Base-by-base conservation (phyloP, 1,139 yeast species). In the Keqinozyma sinolaborantium region DNA sequence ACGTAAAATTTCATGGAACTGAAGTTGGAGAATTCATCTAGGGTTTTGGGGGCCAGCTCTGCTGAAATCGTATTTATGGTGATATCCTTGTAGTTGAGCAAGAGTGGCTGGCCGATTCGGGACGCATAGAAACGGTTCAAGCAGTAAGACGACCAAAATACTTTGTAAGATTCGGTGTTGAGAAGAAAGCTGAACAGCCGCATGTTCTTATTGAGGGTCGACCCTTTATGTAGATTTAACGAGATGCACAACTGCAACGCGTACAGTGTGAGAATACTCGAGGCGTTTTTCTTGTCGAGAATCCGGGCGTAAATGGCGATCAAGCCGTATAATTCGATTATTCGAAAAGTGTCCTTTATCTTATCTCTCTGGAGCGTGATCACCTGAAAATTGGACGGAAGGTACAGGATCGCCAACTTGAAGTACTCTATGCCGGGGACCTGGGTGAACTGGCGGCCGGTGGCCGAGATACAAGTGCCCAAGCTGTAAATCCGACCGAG, bases 101-200 rank as follows among this genome's bases (percentile, higher is more conserved):
- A 35, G 15, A 54, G 37, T 4, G 61, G 60, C 23, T 52, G 56
- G 1, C 60, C 60, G 14, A 55, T 48, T 35, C 62, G 41, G 9
- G 50, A 39, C 26, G 51, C 44, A 25, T 40, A 43, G 32, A 54
- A 57, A n/a, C 62, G 41, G 32, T 57, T 57, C 18, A 56, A 38
- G 35, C 61, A 57, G 31, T 44, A 57, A 1, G 48, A 47, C 4
- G 58, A 45, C 62, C 62, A 57, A 45, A 55, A 55, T 2, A 53
- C 34, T 25, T 42, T 33, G 23, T 41, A 30, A 27, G 33, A 28
- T 33, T 38, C 18, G 28, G 30, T 16, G 32, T 35, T 27, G 23
- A 11, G 24, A 25, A 10, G 26, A 11, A 11, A 23, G 12, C 23
- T 23, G 6, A 24, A 18, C 12, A 31, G 10, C 15, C 16, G 14